These are phyloP conservation scores for Melampsora larici-populina DNA, from an alignment of 1,284 basidiomycete species.

Conservation along the genomic window DNA sequence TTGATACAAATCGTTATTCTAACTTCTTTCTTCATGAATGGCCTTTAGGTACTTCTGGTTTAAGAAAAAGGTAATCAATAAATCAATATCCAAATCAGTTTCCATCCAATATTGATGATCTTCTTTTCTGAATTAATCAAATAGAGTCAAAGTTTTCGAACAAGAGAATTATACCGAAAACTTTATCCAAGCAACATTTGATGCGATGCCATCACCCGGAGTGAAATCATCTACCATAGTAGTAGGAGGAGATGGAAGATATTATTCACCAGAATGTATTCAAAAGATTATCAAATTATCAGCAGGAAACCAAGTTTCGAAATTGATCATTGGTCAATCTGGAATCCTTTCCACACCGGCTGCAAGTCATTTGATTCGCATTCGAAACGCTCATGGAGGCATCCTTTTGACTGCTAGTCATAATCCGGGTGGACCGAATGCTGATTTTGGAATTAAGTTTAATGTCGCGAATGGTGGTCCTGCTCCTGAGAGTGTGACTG, in stretches of 20 bases:
- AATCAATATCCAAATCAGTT: neutral
- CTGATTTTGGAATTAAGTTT: constrained; percentile 99
- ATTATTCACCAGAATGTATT: constrained; percentile 65
- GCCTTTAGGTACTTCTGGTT: constrained; percentile 81
- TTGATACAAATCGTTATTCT: neutral
- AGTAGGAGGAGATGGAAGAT: constrained; percentile 95
- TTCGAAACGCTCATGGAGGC: constrained; percentile 92
- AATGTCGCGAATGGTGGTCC: constrained; percentile 96
- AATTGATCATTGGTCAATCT: constrained; percentile 84
- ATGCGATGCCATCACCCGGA: constrained; percentile 73
- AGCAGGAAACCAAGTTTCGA: constrained; percentile 64
- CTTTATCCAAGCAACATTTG: constrained; percentile 91
- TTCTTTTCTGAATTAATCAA: neutral
- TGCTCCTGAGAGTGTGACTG: constrained; percentile 87
- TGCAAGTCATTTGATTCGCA: constrained; percentile 89
- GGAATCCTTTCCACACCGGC: constrained; percentile 94
- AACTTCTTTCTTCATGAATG: neutral
- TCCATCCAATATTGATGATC: too few species aligned
- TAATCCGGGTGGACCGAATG: constrained; percentile 95
- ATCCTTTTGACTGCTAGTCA: constrained; percentile 97
- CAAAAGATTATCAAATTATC: constrained; percentile 52
- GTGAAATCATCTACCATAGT: constrained; percentile 72
- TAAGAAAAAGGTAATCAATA: constrained; percentile 72
- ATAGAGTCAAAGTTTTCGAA: constrained; percentile 53
- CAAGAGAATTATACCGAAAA: constrained; percentile 95